Evolutionary conservation across 2,329 filamentous ascomycete genomes (phyloP).

Genomic region (Colletotrichum tamarilloi): DNA sequence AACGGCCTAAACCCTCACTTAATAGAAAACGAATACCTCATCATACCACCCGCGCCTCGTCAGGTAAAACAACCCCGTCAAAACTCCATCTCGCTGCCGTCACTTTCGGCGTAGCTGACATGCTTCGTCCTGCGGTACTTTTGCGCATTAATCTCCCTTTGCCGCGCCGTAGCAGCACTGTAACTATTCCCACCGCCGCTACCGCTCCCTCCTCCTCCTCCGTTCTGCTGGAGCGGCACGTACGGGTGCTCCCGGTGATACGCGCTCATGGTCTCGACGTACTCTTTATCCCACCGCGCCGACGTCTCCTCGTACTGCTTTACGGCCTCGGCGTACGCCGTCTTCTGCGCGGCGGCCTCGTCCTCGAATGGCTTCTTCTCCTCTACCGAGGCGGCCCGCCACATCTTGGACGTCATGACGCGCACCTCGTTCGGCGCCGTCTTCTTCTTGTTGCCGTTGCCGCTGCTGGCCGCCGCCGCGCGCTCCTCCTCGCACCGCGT

Average conservation of each 20-base stretch:
- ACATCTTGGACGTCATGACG: constrained; percentile 87
- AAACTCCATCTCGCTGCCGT: constrained; percentile 42
- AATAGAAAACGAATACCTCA: background rate
- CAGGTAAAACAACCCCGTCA: constrained; percentile 1
- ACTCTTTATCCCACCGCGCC: constrained; percentile 78
- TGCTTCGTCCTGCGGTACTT: constrained; percentile 48
- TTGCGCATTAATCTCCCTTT: constrained; percentile 34
- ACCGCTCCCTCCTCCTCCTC: constrained; percentile 1
- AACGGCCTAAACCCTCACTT: background rate
- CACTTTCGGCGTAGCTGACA: constrained; percentile 51
- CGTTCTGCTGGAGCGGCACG: constrained; percentile 45
- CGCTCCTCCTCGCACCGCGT: constrained; percentile 71
- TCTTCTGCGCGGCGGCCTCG: constrained; percentile 77
- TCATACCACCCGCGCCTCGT: no score
- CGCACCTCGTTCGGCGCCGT: constrained; percentile 84
- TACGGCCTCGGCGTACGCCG: constrained; percentile 68
- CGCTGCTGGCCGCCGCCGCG: constrained; percentile 41
- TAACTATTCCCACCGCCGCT: no score
- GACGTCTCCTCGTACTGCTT: constrained; percentile 70
- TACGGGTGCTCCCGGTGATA: constrained; percentile 67
- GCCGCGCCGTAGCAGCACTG: background rate
- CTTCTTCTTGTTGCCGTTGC: constrained; percentile 65
- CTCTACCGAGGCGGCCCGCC: constrained; percentile 80
- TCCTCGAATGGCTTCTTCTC: constrained; percentile 83
- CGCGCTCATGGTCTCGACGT: constrained; percentile 61